These are phyloP conservation scores for Furcasterigmium furcatum DNA, from an alignment of 2,329 filamentous ascomycete genomes.

Conservation along the genomic window DNA sequence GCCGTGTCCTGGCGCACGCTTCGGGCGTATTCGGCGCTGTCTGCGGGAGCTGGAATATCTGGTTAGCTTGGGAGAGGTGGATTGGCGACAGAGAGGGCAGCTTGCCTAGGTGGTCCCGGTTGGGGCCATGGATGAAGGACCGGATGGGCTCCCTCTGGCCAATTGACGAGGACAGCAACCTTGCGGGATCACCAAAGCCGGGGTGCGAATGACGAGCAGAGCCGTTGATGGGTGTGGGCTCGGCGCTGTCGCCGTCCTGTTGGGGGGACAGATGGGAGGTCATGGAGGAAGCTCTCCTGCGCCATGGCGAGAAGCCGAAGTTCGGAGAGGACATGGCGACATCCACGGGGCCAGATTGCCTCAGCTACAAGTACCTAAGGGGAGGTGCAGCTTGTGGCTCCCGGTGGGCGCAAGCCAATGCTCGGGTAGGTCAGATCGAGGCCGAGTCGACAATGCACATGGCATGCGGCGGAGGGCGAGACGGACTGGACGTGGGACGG, in stretches of 20 bases:
- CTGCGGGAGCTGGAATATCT: constrained; percentile 46
- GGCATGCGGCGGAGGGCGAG: no score
- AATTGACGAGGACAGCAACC: constrained; percentile 35
- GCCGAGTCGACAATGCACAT: background rate
- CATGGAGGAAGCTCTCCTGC: constrained; percentile 27
- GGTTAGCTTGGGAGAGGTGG: constrained; percentile 1
- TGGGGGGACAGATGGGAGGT: constrained; percentile 12
- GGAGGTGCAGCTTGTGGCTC: background rate
- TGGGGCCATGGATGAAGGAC: constrained; percentile 67
- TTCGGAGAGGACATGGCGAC: constrained; percentile 42
- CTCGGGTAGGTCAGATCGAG: background rate
- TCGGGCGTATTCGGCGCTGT: constrained; percentile 71
- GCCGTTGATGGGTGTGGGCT: constrained; percentile 15
- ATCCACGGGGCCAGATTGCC: background rate
- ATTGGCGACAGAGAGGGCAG: constrained; percentile 6
- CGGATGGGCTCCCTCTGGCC: constrained; percentile 63
- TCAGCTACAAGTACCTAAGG: no score
- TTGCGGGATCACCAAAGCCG: constrained; percentile 21
- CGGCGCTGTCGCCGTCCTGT: constrained; percentile 15
- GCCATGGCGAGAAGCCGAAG: constrained; percentile 46
- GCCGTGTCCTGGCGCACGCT: constrained; percentile 84
- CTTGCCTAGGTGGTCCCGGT: constrained; percentile 57
- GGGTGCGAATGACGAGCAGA: constrained; percentile 10
- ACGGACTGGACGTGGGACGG: no score
- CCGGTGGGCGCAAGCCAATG: background rate